phyloP scores from a whole-genome alignment of 306 rosid species.

The Canavalia ensiformis region DNA sequence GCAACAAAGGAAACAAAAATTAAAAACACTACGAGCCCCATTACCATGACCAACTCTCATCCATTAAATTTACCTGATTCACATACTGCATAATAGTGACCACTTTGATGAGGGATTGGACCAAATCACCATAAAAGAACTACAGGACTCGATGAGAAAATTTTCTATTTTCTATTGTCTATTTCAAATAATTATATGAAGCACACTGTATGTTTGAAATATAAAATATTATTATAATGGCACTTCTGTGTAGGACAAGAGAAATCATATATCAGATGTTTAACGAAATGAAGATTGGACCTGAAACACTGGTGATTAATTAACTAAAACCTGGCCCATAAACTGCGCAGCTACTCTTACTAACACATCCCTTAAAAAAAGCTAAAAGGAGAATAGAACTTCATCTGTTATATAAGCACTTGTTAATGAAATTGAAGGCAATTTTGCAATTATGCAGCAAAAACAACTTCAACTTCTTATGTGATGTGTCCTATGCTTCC shows the following conservation, averaged over 20 bases:
- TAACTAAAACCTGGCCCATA: neutral
- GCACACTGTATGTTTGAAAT: neutral
- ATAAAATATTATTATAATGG: neutral
- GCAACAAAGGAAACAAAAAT: neutral
- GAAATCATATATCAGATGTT: neutral
- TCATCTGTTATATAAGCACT: constrained; percentile 17
- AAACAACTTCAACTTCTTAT: constrained; percentile 20
- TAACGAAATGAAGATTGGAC: constrained; percentile 6
- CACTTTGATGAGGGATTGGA: neutral
- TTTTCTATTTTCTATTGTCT: neutral
- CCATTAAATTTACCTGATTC: neutral
- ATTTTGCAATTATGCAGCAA: neutral
- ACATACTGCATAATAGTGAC: neutral
- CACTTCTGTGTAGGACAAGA: constrained; percentile 6
- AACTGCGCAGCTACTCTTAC: neutral
- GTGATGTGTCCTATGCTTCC: constrained; percentile 27
- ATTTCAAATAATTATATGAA: constrained; percentile 5
- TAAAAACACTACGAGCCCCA: neutral
- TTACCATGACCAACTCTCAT: neutral
- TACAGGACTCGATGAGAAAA: neutral
- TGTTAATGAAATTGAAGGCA: neutral
- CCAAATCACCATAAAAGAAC: neutral
- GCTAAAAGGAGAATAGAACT: constrained; percentile 1
- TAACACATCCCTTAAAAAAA: neutral
- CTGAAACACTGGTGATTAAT: neutral